These are phyloP conservation scores for Cyberlindnera euphorbiae DNA, from an alignment of 805 yeast genomes.

Conservation along the genomic window DNA sequence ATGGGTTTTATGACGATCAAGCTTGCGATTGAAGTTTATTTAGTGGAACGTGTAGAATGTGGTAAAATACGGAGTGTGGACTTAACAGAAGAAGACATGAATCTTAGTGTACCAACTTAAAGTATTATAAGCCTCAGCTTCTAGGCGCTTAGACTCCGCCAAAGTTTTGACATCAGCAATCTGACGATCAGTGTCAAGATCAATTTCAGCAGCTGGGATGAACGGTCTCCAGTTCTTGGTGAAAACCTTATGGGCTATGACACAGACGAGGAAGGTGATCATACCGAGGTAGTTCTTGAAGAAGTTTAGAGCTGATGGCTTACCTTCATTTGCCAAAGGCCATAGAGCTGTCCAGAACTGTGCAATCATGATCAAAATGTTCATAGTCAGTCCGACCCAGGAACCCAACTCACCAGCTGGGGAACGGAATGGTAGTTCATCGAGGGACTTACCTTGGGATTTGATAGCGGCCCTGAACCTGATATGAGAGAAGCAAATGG, in stretches of 20 bases:
- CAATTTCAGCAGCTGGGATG: conserved; percentile 43
- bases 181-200: conserved; percentile 52
- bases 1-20: no score
- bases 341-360: conserved; percentile 64
- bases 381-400: conserved; percentile 41
- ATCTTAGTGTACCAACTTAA: conserved; percentile 6
- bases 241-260: conserved; percentile 41
- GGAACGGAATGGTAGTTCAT: conserved; percentile 49
- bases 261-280: conserved; percentile 40
- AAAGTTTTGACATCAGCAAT: conserved; percentile 33
- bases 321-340: conserved; percentile 42
- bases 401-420: conserved; percentile 51
- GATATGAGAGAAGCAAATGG: conserved; percentile 50
- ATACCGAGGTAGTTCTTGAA: conserved; percentile 49
- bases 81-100: conserved; percentile 1
- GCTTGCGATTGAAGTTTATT: no score
- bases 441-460: conserved; percentile 43
- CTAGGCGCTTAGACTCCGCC: conserved; percentile 35
- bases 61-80: no score
- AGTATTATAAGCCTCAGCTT: conserved; percentile 16
- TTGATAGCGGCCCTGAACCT: conserved; percentile 55
- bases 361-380: conserved; percentile 44
- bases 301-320: conserved; percentile 36
- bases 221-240: conserved; percentile 28
- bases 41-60: no score